Percentiles rank a stretch among this genome's conserved stretches.
These are phyloP conservation scores for Cucurbita argyrosperma DNA, from an alignment of 306 rosid genomes.

Conservation along the genomic window DNA sequence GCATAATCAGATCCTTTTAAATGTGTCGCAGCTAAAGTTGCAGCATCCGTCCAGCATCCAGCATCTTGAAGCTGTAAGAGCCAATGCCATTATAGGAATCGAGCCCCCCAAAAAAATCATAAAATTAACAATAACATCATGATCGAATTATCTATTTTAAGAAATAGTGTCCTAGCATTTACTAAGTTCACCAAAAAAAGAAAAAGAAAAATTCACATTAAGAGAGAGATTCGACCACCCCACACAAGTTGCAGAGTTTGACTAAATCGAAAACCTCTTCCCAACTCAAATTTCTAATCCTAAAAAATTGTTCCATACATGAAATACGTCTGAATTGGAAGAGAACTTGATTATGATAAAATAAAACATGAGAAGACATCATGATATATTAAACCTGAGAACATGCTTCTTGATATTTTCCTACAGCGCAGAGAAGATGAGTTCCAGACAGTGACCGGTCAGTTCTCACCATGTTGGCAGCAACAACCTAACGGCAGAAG, in stretches of 20 bases:
- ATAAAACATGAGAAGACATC: background rate
- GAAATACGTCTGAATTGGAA: background rate
- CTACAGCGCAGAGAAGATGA: slow-evolving; percentile 98
- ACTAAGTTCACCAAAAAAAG: background rate
- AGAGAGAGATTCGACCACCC: background rate
- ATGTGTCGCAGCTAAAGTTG: slow-evolving; percentile 93
- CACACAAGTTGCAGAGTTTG: background rate
- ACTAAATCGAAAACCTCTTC: background rate
- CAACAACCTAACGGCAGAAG: slow-evolving; percentile 58
- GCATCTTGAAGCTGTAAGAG: slow-evolving; percentile 91
- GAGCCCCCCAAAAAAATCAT: background rate
- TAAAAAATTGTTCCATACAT: background rate
- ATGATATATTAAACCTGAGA: slow-evolving; percentile 60
- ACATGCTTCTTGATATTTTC: slow-evolving; percentile 97
- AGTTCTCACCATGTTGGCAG: slow-evolving; percentile 98
- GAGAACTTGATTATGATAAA: background rate
- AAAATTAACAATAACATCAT: background rate
- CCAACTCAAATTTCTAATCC: background rate
- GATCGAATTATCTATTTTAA: background rate
- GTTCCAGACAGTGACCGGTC: slow-evolving; percentile 91
- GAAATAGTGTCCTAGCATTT: background rate
- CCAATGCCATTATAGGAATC: background rate
- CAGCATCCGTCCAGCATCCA: slow-evolving; percentile 97
- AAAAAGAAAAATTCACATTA: background rate
- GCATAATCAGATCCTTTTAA: slow-evolving; percentile 93